Base-by-base conservation (phyloP, 768 basidiomycete genomes). In the Ephemerocybe angulata region DNA sequence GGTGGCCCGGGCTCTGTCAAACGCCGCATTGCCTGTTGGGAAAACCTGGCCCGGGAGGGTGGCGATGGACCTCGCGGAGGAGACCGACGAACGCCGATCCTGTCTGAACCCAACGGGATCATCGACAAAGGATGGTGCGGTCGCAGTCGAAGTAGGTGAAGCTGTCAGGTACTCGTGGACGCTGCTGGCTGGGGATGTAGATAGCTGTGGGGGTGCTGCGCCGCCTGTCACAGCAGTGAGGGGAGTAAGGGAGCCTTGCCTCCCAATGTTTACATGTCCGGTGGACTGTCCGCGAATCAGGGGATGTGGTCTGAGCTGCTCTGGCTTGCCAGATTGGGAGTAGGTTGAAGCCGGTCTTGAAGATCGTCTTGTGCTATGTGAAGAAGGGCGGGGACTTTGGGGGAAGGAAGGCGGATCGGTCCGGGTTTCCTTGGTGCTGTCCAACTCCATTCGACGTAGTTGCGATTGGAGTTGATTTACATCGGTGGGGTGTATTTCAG, bases 201-300 rank as follows among this genome's bases (percentile, higher is more conserved):
- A 72, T 52, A 76, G 60, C 48, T 77, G 69, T 0, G 76, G 72
- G 27, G 75, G 69, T 8, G 77, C 75, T n/a, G 64, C 67, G 56
- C 81, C 80, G 19, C 51, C 53, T 13, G 81, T 73, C 8, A 81
- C 79, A 41, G 85, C 78, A 1, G 84, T 83, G 50, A 89, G 73
- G 25, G 88, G 86, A 2, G 83, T 76, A 54, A 89, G 74, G 31
- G 88, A 86, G 8, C 81, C 74, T 38, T 82, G 80, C 64, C 81
- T 72, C 68, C 77, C 47, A 61, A 76, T 58, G 67, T 72, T 69
- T 3, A 76, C 70, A 50, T 77, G 76, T 5, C 85, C 83, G 55
- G 79, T 82, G 0, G 88, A 88, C 58, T 84, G 78, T 8, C 87
- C 87, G 53, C 88, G 84, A 59, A 90, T 89, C 50, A 90, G 76